Evolutionary conservation across 768 basidiomycete species (phyloP), one percentile per base, ranked within the genome.

Genomic region (Macrocybe gigantea): DNA sequence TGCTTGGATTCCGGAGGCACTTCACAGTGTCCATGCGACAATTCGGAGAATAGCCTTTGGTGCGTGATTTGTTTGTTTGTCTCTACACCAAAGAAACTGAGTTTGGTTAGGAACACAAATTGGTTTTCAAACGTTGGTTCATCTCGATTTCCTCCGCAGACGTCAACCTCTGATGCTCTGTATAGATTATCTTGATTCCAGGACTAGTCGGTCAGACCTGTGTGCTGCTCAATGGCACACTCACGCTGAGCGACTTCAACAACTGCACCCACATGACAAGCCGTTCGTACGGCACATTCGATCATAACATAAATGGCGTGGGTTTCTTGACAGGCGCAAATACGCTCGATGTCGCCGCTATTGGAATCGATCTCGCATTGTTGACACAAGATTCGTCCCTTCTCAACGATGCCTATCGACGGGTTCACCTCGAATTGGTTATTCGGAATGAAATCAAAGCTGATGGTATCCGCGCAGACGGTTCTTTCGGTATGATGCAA

Each of bases 261-360:
- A 72, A 72, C 49, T 85, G 83, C 54, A 69, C 66, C 7, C 56
- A 63, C 40, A 80, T 84, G 45, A 75, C 75, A 1, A 57, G 57
- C 5, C 74, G 83, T 11, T 65, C 79, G 4, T 85, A 79, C 52
- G 68, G 59, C 5, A 63, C 72, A 5, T 76, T 82, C 49, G 66
- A 64, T 47, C 64, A 61, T 42, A 62, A 55, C 38, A 61, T 78
- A 31, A 69, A 73, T 54, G 71, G 73, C 29, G 58, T 75, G 1
- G 72, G 76, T 11, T 72, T 66, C 36, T 59, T 83, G 15, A 78
- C 79, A 31, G 85, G 85, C 9, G 83, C 85, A 5, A 85, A 87
- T 55, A 70, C 74, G 0, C 64, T 85, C 42, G 83, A 87, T 57
- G 72, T 86, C 34, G 80, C 81, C 13, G 77, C 74, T 54, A 75